Percentiles rank a stretch among this genome's conserved stretches.
Evolutionary conservation across 441 rosid species (phyloP).

Genomic region (Hypseocharis bilobata): DNA sequence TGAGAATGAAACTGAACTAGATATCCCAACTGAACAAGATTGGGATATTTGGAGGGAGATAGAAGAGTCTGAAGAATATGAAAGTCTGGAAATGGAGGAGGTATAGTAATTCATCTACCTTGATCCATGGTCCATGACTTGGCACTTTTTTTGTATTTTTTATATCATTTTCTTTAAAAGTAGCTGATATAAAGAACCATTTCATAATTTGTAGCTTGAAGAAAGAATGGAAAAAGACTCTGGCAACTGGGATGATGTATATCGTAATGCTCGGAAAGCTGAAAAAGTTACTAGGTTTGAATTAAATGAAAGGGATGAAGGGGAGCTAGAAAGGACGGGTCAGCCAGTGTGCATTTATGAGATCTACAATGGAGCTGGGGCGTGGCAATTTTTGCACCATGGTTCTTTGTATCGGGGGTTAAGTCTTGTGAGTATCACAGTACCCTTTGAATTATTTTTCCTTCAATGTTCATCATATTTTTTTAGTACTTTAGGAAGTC

Average conservation of each 20-base stretch:
- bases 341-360: slow-evolving; percentile 89
- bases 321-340: slow-evolving; percentile 95
- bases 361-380: slow-evolving; percentile 80
- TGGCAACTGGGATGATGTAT: slow-evolving; percentile 82
- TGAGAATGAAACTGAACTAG: slow-evolving; percentile 44
- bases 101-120: slow-evolving; percentile 35
- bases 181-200: slow-evolving; percentile 22
- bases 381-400: slow-evolving; percentile 97
- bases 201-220: slow-evolving; percentile 54
- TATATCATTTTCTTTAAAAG: slow-evolving; percentile 12
- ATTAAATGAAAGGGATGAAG: slow-evolving; percentile 91
- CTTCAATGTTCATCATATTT: not conserved
- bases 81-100: slow-evolving; percentile 76
- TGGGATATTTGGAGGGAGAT: slow-evolving; percentile 60
- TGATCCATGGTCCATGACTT: slow-evolving; percentile 3
- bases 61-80: slow-evolving; percentile 62
- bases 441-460: slow-evolving; percentile 12
- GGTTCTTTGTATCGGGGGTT: slow-evolving; percentile 91
- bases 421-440: slow-evolving; percentile 71
- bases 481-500: not conserved
- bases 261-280: slow-evolving; percentile 76
- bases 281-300: slow-evolving; percentile 73
- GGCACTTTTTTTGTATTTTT: slow-evolving; percentile 8
- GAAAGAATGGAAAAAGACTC: slow-evolving; percentile 67
- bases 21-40: slow-evolving; percentile 55